Evolutionary conservation across 331 rosid genomes (phyloP), one percentile per base, ranked within the genome.

Genomic region (Phaseolus coccineus): DNA sequence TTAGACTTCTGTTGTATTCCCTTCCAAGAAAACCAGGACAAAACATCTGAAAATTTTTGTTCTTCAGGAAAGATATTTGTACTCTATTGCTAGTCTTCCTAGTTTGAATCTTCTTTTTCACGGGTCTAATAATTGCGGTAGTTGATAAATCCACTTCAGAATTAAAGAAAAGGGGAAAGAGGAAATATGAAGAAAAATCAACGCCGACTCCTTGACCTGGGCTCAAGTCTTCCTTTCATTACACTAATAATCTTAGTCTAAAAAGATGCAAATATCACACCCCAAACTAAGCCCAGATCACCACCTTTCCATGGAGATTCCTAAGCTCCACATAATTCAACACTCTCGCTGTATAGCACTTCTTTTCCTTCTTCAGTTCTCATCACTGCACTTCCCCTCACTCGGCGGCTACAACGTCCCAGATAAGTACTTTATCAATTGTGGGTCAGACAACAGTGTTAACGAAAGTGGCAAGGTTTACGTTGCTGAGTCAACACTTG

Each of bases 361-460:
- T 72, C 10, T 77, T 65, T 25, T 87, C 42, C 11, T 0, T 64
- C 69, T 71, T 57, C 91, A 52, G 0, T 46, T 70, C 39, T 73
- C 78, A 16, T 75, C 64, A 65, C 40, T 85, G 16, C 78, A 40
- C 6, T 68, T 70, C 39, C 16, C 63, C 28, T 85, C 86, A 19
- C 47, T 53, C 0, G 81, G 81, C 0, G 81, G 81, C 2, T 89
- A 86, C 72, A 16, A 5, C 31, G 11, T 0, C 6, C 89, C 81
- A 1, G 53, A 59, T 0, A 77, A 74, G 19, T 80, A 87, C 78
- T 88, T 90, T 62, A 81, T 92, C 85, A 90, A 80, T 15, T 88
- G 97, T 28, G 98, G 96, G 1, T 87, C 93, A 7, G 19, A 64
- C 0, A 11, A 2, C 47, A 14, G 10, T 28, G 53, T 44, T 0